Evolutionary conservation across 257 asterid species (phyloP).

Genomic region (Solanum rostratum): DNA sequence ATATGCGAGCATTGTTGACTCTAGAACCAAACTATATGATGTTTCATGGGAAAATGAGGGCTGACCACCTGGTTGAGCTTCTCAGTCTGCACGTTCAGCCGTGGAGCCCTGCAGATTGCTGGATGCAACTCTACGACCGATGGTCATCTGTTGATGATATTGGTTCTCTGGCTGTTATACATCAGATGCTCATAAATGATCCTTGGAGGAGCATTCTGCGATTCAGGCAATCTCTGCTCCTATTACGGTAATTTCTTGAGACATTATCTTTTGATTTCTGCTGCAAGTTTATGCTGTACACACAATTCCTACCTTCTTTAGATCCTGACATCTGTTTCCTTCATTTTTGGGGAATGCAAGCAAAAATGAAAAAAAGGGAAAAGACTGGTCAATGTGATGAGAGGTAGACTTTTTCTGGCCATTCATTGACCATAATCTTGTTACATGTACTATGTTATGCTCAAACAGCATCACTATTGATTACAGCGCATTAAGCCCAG

Average conservation of each 20-base stretch:
- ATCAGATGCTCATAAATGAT: slow-evolving; percentile 32
- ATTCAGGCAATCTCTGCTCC: slow-evolving; percentile 41
- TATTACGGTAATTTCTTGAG: slow-evolving; percentile 20
- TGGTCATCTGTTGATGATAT: slow-evolving; percentile 50
- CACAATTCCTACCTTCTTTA: not conserved
- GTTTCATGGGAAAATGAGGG: slow-evolving; percentile 37
- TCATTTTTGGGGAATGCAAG: not conserved
- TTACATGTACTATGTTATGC: not conserved
- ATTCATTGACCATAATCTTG: not conserved
- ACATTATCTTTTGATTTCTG: not conserved
- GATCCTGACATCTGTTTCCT: not conserved
- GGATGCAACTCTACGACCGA: slow-evolving; percentile 39
- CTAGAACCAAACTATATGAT: slow-evolving; percentile 35
- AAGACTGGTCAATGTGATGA: not conserved
- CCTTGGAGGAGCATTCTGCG: slow-evolving; percentile 31
- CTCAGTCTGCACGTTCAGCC: slow-evolving; percentile 18
- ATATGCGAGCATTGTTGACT: slow-evolving; percentile 32
- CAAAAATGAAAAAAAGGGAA: not conserved
- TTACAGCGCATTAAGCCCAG: not conserved
- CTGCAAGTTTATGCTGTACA: not conserved
- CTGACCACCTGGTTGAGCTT: slow-evolving; percentile 32
- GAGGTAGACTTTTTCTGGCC: not conserved
- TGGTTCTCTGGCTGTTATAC: slow-evolving; percentile 39
- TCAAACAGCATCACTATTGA: not conserved
- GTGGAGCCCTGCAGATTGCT: slow-evolving; percentile 50